Conservation (phyloP, 2,329 filamentous ascomycete species). For the Lachnellula suecica region DNA sequence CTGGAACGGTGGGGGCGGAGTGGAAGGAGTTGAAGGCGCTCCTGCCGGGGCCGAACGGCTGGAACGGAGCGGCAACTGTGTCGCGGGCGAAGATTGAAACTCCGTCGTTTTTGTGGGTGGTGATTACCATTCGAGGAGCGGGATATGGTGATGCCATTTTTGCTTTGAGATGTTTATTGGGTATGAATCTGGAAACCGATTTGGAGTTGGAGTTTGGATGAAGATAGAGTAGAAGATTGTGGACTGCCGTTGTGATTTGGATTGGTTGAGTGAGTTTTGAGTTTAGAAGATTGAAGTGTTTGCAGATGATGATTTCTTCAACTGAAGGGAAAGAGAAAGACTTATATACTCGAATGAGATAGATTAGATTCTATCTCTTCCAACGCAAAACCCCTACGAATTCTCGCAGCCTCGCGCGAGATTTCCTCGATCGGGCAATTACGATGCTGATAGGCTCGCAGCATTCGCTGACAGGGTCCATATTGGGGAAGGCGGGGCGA, state of each 20-base stretch:
- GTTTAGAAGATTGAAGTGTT: neutral
- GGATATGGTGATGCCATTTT: constrained; percentile 2
- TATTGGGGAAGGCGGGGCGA: neutral
- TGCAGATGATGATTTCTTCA: neutral
- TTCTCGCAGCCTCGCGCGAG: neutral
- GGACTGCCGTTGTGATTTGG: neutral
- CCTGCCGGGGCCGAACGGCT: constrained; percentile 34
- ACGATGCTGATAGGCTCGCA: neutral
- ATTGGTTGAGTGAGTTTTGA: neutral
- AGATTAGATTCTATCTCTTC: neutral
- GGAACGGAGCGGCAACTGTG: constrained; percentile 24
- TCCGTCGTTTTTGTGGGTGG: constrained; percentile 31
- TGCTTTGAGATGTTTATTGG: too few species aligned
- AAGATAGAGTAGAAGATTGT: neutral
- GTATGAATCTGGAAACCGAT: neutral
- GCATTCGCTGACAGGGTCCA: neutral
- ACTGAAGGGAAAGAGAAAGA: neutral
- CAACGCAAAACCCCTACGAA: neutral
- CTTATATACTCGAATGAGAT: neutral
- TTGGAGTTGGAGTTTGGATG: neutral
- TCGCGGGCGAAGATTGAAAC: constrained; percentile 35
- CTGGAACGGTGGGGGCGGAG: constrained; percentile 31
- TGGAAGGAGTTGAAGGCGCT: constrained; percentile 35
- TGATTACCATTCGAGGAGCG: constrained; percentile 31
- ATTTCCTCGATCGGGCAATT: neutral